Percentiles rank a stretch among this genome's conserved stretches.
These are phyloP conservation scores for Candida coleopterorum DNA, from an alignment of 805 yeast genomes.

Conservation along the genomic window DNA sequence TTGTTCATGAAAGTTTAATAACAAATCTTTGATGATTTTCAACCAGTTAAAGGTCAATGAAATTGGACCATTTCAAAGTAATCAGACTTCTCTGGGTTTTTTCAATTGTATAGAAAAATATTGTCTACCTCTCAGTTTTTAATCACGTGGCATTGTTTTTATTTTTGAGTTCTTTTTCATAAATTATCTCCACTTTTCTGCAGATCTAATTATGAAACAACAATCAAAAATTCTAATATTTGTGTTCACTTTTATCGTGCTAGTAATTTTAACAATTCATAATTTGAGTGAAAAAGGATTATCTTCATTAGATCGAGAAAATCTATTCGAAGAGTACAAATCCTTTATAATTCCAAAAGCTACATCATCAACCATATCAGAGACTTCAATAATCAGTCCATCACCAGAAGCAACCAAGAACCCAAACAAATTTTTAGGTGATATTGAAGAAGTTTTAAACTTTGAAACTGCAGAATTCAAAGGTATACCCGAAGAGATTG, in stretches of 20 bases:
- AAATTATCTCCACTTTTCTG: no score
- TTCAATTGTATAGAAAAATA: no score
- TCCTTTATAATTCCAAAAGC: neutral
- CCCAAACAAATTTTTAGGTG: constrained; percentile 21
- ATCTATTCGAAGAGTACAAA: neutral
- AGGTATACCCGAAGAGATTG: constrained; percentile 7
- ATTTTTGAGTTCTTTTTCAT: no score
- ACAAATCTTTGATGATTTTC: no score
- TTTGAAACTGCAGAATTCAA: constrained; percentile 1
- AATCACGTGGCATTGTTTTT: no score
- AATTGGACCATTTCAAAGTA: no score
- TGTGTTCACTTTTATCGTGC: neutral
- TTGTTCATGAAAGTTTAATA: no score
- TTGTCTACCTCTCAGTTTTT: no score
- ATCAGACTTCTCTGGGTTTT: no score
- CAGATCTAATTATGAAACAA: no score
- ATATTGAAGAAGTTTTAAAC: constrained; percentile 12
- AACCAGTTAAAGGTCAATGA: no score
- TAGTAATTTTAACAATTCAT: neutral
- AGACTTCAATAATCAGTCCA: neutral
- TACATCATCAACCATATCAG: neutral
- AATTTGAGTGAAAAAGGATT: neutral
- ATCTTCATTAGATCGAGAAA: neutral
- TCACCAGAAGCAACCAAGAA: constrained; percentile 12
- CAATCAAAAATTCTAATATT: neutral